phyloP scores from a whole-genome alignment of 2,329 filamentous ascomycete species.

The Scytalidium lignicola region DNA sequence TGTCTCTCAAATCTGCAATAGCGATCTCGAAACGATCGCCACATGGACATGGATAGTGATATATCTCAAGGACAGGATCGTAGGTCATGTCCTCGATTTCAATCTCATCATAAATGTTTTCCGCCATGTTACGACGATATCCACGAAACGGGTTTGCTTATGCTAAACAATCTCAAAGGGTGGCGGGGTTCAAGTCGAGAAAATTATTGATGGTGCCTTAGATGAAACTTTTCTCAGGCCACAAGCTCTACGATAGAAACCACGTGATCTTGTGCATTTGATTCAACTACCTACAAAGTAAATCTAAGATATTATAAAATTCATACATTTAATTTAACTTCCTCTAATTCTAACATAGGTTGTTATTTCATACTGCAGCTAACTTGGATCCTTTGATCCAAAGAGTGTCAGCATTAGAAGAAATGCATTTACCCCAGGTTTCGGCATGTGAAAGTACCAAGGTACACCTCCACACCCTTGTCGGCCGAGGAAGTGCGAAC shows the following conservation, averaged over 20 bases:
- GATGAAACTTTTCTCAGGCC: background rate
- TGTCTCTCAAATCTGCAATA: constrained; percentile 78
- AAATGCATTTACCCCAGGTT: background rate
- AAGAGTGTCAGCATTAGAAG: too few relatives aligned
- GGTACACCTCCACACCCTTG: background rate
- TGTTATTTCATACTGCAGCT: too few relatives aligned
- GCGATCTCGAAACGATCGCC: constrained; percentile 94
- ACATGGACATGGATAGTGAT: constrained; percentile 95
- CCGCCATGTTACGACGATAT: constrained; percentile 42
- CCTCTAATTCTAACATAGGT: too few relatives aligned
- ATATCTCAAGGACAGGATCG: constrained; percentile 76
- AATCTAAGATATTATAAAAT: too few relatives aligned
- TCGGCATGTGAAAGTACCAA: background rate
- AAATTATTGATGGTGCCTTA: background rate
- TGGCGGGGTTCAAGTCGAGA: background rate
- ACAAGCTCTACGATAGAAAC: background rate
- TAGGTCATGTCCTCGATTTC: constrained; percentile 99
- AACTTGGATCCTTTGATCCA: too few relatives aligned
- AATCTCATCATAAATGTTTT: constrained; percentile 91
- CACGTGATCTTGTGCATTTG: too few relatives aligned
- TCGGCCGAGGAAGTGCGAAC: background rate
- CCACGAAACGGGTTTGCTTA: background rate
- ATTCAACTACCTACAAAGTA: too few relatives aligned
- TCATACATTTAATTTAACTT: too few relatives aligned
- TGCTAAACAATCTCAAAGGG: background rate